These are phyloP conservation scores for Aspergillus sp. DNA, from an alignment of 2,329 filamentous ascomycete genomes.

Conservation along the genomic window DNA sequence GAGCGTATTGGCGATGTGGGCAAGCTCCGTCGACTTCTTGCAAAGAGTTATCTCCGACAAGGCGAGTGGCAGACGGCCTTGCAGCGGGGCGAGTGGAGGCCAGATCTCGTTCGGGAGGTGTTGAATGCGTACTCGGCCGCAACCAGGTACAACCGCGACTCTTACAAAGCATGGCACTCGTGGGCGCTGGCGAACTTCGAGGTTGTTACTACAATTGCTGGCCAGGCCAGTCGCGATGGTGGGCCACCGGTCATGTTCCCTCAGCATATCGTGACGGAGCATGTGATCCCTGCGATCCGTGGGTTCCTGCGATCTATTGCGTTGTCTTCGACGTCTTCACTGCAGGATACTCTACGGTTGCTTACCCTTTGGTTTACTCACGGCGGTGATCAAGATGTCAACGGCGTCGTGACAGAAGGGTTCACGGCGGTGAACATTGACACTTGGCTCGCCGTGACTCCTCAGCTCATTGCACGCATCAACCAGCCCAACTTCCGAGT, in stretches of 20 bases:
- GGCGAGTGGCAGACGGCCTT: conserved; percentile 90
- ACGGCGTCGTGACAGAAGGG: conserved; percentile 77
- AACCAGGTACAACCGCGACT: conserved; percentile 85
- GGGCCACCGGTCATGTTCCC: conserved; percentile 45
- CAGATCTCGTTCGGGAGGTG: conserved; percentile 78
- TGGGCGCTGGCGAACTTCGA: conserved; percentile 99
- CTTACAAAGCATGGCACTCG: conserved; percentile 99
- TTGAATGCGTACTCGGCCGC: conserved; percentile 84
- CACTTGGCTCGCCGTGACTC: conserved; percentile 97
- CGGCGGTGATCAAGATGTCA: conserved; percentile 81
- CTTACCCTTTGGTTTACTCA: conserved; percentile 96
- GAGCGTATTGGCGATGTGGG: conserved; percentile 42
- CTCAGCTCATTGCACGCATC: conserved; percentile 92
- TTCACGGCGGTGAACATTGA: conserved; percentile 89
- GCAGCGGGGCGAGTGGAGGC: conserved; percentile 81
- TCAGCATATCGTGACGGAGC: conserved; percentile 64
- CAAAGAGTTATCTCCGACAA: conserved; percentile 91
- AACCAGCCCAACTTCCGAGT: conserved; percentile 89
- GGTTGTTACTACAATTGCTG: conserved; percentile 75
- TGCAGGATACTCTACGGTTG: conserved; percentile 88
- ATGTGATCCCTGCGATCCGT: conserved; percentile 88
- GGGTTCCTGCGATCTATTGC: conserved; percentile 98
- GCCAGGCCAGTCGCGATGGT: conserved; percentile 54
- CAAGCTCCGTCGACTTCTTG: conserved; percentile 63
- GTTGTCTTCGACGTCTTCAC: conserved; percentile 78